Base-by-base conservation (phyloP, 2,329 filamentous ascomycete genomes). In the Alternaria angustiovoidea region DNA sequence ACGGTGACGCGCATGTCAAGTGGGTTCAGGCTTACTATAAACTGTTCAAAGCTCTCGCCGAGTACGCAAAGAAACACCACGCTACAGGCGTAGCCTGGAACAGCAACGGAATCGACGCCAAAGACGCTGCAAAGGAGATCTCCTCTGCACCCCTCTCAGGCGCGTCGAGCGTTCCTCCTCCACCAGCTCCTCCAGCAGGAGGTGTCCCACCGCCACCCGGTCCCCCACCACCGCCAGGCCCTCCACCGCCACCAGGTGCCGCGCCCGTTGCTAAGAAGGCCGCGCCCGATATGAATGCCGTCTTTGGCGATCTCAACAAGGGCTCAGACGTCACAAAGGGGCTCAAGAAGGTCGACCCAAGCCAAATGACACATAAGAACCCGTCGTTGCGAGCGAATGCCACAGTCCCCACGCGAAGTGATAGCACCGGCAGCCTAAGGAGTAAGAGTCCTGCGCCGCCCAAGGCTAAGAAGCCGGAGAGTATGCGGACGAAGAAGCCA, bases 281-380 rank as follows among this genome's bases (percentile, higher is more conserved):
- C 3, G 79, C 81, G 24, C 65, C 79, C 22, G 93, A 94, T 57
- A 88, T 97, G 78, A 88, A 89, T 22, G 93, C 94, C 24, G 93
- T 99, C 3, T 99, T 99, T 78, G 90, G 90, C 41, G 91, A 97
- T 67, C 83, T 99, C 54, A 98, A 98, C 81, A 90, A 91, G 77
- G 95, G 95, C 58, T 88, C 92, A 61, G 85, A 87, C n/a, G 92
- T 99, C 61, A 99, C 95, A 4, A 89, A 92, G 67, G 89, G 91
- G 32, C 85, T 99, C 36, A 91, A 91, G 68, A 99, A 97, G 83
- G 95, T 99, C 51, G 94, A 97, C 81, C 91, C 90, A 75, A 95
- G 91, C 54, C 86, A 98, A 79, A 97, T 97, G 94, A 99, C 95
- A 61, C 95, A 99, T 82, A 98, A 98, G 84, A 99, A 99, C 80